A percentile compares a stretch with the other conserved stretches of the same genome.
These are phyloP conservation scores for Pestalotiopsis sp. DNA, from an alignment of 2,329 filamentous ascomycete species.

Conservation along the genomic window DNA sequence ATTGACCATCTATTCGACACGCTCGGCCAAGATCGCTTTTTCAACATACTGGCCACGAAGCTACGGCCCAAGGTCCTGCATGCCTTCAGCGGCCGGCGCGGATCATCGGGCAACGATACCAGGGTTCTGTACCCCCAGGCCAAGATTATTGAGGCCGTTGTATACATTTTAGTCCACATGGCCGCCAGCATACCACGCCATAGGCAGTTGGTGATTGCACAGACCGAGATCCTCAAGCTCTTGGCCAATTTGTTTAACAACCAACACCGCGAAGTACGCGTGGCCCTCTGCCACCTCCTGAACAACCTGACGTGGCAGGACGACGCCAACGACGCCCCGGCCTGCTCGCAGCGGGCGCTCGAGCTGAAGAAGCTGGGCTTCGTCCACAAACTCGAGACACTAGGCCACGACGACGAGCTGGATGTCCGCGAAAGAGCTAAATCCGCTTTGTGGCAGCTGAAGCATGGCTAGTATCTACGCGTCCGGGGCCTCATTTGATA, in stretches of 20 bases:
- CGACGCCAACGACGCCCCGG: slow-evolving; percentile 66
- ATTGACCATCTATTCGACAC: slow-evolving; percentile 81
- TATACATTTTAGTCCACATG: slow-evolving; percentile 85
- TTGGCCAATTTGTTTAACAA: slow-evolving; percentile 76
- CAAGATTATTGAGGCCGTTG: slow-evolving; percentile 77
- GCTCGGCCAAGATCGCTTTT: slow-evolving; percentile 77
- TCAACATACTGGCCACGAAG: slow-evolving; percentile 80
- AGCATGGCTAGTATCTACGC: slow-evolving; percentile 34
- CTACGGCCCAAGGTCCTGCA: slow-evolving; percentile 65
- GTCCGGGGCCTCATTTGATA: no score
- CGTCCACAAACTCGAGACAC: slow-evolving; percentile 63
- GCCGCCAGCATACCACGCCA: slow-evolving; percentile 81
- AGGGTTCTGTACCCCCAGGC: slow-evolving; percentile 59
- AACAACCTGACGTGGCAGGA: slow-evolving; percentile 87
- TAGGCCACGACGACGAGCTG: slow-evolving; percentile 72
- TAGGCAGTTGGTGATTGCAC: slow-evolving; percentile 75
- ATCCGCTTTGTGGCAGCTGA: slow-evolving; percentile 75
- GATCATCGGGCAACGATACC: slow-evolving; percentile 38
- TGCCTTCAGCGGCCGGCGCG: slow-evolving; percentile 49
- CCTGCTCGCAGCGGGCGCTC: slow-evolving; percentile 67
- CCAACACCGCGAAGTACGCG: slow-evolving; percentile 72
- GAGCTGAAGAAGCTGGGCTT: slow-evolving; percentile 76
- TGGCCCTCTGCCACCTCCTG: slow-evolving; percentile 80
- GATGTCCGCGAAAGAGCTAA: slow-evolving; percentile 86
- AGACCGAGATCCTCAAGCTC: slow-evolving; percentile 74